Conservation (phyloP, 371 early-diverging fungal species). For the Mucor circinelloides region DNA sequence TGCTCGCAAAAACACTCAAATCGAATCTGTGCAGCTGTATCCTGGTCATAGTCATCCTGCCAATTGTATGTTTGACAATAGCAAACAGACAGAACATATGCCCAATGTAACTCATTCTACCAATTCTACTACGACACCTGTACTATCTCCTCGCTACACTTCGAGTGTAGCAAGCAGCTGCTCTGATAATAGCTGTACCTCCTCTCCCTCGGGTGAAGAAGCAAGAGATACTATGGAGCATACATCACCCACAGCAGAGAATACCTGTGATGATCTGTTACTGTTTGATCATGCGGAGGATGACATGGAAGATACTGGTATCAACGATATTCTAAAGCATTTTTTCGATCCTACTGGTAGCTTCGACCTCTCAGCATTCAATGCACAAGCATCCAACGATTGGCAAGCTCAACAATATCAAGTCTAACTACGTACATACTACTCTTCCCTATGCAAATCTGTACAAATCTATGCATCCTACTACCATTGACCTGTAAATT, state of each 20-base stretch:
- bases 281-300: background rate
- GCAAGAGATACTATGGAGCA: background rate
- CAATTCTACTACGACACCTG: background rate
- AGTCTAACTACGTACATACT: background rate
- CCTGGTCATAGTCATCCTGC: constrained; percentile 24
- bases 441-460: background rate
- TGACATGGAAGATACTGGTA: background rate
- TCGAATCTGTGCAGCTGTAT: constrained; percentile 19
- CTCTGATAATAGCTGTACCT: background rate
- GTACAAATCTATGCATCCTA: background rate
- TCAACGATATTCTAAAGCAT: background rate
- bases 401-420: background rate
- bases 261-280: background rate
- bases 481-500: background rate
- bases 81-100: background rate
- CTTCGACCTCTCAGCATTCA: background rate
- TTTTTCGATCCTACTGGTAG: background rate
- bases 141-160: background rate
- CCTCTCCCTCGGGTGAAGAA: background rate
- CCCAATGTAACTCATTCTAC: background rate
- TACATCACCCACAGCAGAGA: background rate
- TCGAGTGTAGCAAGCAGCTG: constrained; percentile 1
- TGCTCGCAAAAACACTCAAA: background rate
- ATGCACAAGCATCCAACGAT: background rate
- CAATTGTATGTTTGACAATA: constrained; percentile 1